Percentiles rank a stretch among this genome's conserved stretches.
Evolutionary conservation across 306 rosid species (phyloP).

Genomic region (Cyamopsis tetragonoloba): DNA sequence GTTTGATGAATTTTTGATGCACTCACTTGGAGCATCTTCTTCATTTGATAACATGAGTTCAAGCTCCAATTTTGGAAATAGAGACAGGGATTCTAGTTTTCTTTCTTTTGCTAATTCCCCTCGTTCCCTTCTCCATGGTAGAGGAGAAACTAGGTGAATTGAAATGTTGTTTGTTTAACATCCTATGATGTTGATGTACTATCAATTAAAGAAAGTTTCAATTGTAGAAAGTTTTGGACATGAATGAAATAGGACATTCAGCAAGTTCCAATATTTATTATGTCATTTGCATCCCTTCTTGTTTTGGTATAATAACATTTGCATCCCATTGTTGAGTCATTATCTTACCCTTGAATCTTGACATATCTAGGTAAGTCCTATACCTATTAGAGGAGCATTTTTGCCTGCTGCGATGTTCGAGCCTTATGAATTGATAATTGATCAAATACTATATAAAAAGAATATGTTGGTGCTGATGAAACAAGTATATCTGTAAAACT

Average conservation of each 20-base stretch:
- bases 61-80: slow-evolving; percentile 34
- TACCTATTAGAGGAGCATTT: neutral
- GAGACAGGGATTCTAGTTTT: slow-evolving; percentile 38
- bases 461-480: too few relatives aligned
- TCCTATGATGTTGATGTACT: neutral
- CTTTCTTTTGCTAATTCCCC: slow-evolving; percentile 43
- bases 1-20: slow-evolving; percentile 61
- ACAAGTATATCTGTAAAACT: too few relatives aligned
- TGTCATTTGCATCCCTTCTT: neutral
- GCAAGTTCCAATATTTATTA: neutral
- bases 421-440: neutral
- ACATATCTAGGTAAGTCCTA: neutral
- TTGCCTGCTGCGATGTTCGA: neutral
- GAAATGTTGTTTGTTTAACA: neutral
- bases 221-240: neutral
- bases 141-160: slow-evolving; percentile 44
- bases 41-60: slow-evolving; percentile 50
- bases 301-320: neutral
- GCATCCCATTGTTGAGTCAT: neutral
- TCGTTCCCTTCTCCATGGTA: slow-evolving; percentile 37
- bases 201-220: neutral
- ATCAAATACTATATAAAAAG: too few relatives aligned
- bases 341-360: neutral
- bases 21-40: slow-evolving; percentile 58
- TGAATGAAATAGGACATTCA: neutral